Evolutionary conservation across 306 rosid species (phyloP), one percentile per base, ranked within the genome.

Genomic region (Heteromeles arbutifolia): DNA sequence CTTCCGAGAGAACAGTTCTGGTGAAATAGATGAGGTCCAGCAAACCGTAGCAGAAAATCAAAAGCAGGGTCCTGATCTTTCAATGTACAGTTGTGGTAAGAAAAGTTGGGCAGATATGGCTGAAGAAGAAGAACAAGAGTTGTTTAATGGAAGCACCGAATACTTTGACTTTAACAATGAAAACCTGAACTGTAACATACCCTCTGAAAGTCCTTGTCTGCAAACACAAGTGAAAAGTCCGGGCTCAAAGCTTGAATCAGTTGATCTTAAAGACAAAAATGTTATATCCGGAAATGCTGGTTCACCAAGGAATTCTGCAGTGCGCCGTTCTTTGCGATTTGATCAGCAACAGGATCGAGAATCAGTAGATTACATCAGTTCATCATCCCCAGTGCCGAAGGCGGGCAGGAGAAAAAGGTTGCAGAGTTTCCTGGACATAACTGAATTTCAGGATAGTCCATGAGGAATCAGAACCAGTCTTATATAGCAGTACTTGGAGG

Each of bases 51-150:
- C 41, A 37, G 41, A 37, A 37, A 37, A 37, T 7, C 9, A 37
- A 37, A 37, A 37, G 41, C 41, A 37, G 41, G 41, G 41, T 37
- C 41, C 41, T 37, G 2, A 37, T 37, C 41, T 1, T 37, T 76
- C 76, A 54, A 59, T 31, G 61, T 69, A 32, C 13, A 70, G 58
- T 43, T 28, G 21, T 31, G 65, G 66, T 19, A 87, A 87, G 91
- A 95, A 90, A 79, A 92, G 99, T 53, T 95, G 99, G 99, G 99
- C 99, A 68, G 99, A 95, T 69, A 83, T 92, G 82, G 97, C 72
- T 17, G 97, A 95, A 86, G 99, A 94, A 85, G 98, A 91, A 63
- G 96, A 84, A 37, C 25, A 77, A 9, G 77, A 67, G 7, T 39
- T 85, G 41, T 72, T 74, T 34, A 34, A 71, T 17, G 83, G 76